Base-by-base conservation (phyloP, 768 basidiomycete genomes). In the Lentinus brumalis region DNA sequence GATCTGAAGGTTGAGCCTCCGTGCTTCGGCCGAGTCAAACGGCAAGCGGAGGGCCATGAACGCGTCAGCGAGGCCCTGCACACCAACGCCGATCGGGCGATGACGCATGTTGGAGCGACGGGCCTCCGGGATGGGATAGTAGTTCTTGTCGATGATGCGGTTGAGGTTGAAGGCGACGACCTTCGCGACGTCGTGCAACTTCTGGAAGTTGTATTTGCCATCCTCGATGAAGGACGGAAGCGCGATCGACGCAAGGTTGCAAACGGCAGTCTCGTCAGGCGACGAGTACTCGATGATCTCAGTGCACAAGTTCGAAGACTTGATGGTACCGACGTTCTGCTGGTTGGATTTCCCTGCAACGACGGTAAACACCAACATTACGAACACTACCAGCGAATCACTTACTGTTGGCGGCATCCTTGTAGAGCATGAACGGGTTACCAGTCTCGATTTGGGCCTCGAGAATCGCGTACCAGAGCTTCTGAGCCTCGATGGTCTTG, bases 351-450 rank as follows among this genome's bases (percentile, higher is more conserved):
- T 99, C 67, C 83, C 92, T 96, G 40, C 9, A 60, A 42, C 47
- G 55, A 57, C 31, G 32, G 35, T n/a, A 39, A 4, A 11, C 15
- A 21, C 49, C 8, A 21, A 66, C 26, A 63, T 45, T 21, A 30
- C 29, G 30, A 38, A 12, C 1, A 16, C 38, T 38, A 29, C 16
- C 16, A 11, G 11, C 21, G 21, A 26, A 45, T 11, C 1, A 77
- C 89, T 56, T 68, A 95, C 94, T 77, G 74, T 99, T 99, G 60
- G 91, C 89, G 42, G 94, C 84, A 71, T 98, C 96, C 79, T 99
- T 99, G 84, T 98, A 99, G 30, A 93, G 81, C 94, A 98, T 98
- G 81, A 98, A 99, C 0, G 97, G 97, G n/a, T 89, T 90, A 52
- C 97, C 97, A 1, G 97, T 99, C 78, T 99, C 96, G 67, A 96